Conservation (phyloP, 2,329 filamentous ascomycete species). For the Pseudodiploospora longispora region DNA sequence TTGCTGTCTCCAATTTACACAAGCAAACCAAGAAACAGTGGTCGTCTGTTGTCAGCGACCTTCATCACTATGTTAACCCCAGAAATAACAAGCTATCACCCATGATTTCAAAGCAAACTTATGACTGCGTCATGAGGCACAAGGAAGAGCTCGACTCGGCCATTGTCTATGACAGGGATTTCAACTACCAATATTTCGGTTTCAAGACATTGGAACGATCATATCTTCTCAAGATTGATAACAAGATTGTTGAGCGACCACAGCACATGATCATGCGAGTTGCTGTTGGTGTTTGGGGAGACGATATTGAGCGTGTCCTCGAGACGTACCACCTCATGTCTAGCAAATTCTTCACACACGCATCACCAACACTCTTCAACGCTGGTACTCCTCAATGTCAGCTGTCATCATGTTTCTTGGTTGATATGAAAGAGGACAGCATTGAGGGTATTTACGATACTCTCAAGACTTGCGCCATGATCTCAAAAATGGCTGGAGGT, state of each 20-base stretch:
- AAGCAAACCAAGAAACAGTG: constrained; percentile 99
- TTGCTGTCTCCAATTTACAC: constrained; percentile 98
- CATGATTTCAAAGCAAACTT: constrained; percentile 90
- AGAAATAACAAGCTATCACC: constrained; percentile 77
- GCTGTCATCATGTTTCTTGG: constrained; percentile 95
- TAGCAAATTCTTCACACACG: constrained; percentile 96
- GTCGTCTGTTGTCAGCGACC: constrained; percentile 86
- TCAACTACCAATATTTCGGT: constrained; percentile 99
- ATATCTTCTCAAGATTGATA: constrained; percentile 90
- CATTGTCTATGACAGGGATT: constrained; percentile 98
- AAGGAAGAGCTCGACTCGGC: constrained; percentile 96
- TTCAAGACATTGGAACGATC: constrained; percentile 99
- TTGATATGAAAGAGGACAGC: constrained; percentile 99
- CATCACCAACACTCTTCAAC: constrained; percentile 96
- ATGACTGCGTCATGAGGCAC: constrained; percentile 90
- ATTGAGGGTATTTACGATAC: constrained; percentile 99
- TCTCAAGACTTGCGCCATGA: constrained; percentile 98
- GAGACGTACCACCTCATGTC: constrained; percentile 99
- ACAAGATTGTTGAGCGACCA: constrained; percentile 92
- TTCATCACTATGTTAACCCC: constrained; percentile 94
- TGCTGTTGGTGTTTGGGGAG: constrained; percentile 90
- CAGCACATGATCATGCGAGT: constrained; percentile 99
- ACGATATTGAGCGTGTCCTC: constrained; percentile 86
- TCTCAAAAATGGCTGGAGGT: constrained; percentile 98
- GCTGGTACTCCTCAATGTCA: constrained; percentile 92